Conservation (phyloP, 106 monocot species). For the Dactylorhiza incarnata region DNA sequence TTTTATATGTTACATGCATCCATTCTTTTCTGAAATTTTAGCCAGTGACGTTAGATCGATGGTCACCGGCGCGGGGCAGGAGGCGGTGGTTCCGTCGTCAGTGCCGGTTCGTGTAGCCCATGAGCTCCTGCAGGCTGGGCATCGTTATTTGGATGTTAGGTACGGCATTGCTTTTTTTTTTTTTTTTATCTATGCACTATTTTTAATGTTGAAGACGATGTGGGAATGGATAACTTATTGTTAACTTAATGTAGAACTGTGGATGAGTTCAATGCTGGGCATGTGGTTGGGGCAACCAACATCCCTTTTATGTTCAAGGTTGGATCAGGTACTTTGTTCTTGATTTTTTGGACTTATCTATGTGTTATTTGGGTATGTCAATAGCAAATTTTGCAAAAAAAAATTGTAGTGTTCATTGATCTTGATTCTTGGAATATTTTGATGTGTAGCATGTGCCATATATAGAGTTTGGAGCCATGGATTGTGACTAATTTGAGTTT, state of each 20-base stretch:
- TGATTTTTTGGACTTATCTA: background rate
- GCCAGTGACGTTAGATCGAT: constrained; percentile 16
- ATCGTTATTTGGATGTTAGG: constrained; percentile 87
- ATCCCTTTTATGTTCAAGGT: constrained; percentile 68
- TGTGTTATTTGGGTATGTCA: too few relatives aligned
- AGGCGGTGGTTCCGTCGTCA: constrained; percentile 39
- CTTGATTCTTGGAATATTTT: too few relatives aligned
- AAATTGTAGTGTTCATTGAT: background rate
- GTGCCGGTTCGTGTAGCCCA: constrained; percentile 78
- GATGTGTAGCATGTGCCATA: too few relatives aligned
- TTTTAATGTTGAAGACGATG: too few relatives aligned
- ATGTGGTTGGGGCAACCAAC: constrained; percentile 55
- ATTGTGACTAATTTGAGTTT: too few relatives aligned
- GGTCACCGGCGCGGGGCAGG: constrained; percentile 12
- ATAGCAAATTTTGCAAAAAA: background rate
- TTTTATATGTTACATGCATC: background rate
- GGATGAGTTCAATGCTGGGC: constrained; percentile 68
- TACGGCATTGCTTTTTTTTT: constrained; percentile 8
- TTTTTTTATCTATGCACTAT: background rate
- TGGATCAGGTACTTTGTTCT: constrained; percentile 38
- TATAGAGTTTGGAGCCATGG: too few relatives aligned
- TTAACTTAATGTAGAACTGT: constrained; percentile 34
- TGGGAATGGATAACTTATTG: background rate
- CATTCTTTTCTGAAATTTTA: background rate
- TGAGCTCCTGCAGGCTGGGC: constrained; percentile 83